Percentiles rank a stretch among this genome's conserved stretches.
Conservation (phyloP, 73 alveolate species). For the Paramecium bursaria region DNA sequence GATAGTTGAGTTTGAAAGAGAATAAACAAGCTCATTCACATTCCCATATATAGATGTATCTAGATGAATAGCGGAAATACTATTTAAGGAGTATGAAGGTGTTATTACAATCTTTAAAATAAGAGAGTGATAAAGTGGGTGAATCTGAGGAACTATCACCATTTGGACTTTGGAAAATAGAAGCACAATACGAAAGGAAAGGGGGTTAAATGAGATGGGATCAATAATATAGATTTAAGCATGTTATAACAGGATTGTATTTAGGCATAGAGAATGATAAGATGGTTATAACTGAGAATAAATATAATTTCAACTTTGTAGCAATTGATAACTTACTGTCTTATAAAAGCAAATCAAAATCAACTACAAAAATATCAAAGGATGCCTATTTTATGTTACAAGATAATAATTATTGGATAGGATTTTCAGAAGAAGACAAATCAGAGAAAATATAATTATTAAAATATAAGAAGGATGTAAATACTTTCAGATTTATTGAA, state of each 20-base stretch:
- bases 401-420: constrained; percentile 57
- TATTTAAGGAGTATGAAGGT: no score
- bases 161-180: constrained; percentile 66
- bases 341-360: constrained; percentile 44
- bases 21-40: no score
- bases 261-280: background rate
- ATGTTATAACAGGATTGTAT: constrained; percentile 56
- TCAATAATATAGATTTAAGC: constrained; percentile 54
- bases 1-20: no score
- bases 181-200: constrained; percentile 10
- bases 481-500: constrained; percentile 67
- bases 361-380: constrained; percentile 44
- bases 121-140: background rate
- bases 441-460: background rate
- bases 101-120: no score
- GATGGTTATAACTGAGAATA: background rate
- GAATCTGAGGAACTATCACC: constrained; percentile 49
- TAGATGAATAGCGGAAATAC: no score
- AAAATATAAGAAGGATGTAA: constrained; percentile 47
- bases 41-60: no score
- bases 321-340: constrained; percentile 62
- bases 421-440: constrained; percentile 23
- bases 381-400: constrained; percentile 59
- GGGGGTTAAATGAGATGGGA: constrained; percentile 70
- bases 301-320: constrained; percentile 34